Base-by-base conservation (phyloP, 768 basidiomycete genomes). In the Auricularia cornea region DNA sequence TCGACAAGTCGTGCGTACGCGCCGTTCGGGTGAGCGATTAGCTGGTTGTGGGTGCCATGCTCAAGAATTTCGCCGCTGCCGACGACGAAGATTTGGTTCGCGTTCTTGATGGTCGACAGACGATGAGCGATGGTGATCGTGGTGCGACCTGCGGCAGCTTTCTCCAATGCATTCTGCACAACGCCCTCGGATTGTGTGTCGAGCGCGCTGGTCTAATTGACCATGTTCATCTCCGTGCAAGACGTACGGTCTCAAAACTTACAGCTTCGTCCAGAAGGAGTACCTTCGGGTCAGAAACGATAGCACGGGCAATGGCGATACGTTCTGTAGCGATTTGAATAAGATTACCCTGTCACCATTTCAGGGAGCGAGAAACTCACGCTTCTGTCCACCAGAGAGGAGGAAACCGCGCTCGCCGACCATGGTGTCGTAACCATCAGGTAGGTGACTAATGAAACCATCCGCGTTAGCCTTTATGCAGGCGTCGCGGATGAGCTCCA, bases 201-300 rank as follows among this genome's bases (percentile, higher is more conserved):
- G 28, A 63, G 62, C 3, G 26, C 54, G 33, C 28, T 32, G 2
- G 32, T 31, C 40, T 57, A 28, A 29, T 59, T 35, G 28, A 57
- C 1, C 5, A 16, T 11, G n/a, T 59, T 12, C 10, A n/a, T 3
- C 11, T 26, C 56, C 5, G 65, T 80, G 80, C 2, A 89, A 90
- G 68, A 28, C 89, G 90, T 0, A 91, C 92, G 75, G 94, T 92
- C n/a, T 95, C 80, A 38, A 92, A 93, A 66, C 85, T 86, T 2
- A 92, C 94, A 14, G 89, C 91, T 67, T 95, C 93, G 65, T 95
- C 93, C 56, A 95, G 82, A n/a, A 96, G 80, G 26, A 96, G 76
- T 63, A 96, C 89, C 35, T 84, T 80, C 2, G 92, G 92, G 72
- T 94, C 89, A 2, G 90, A 92, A 57, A 94, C 91, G 68, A 93